Conservation (phyloP, 306 rosid genomes). For the Cicer pinnatifidum region DNA sequence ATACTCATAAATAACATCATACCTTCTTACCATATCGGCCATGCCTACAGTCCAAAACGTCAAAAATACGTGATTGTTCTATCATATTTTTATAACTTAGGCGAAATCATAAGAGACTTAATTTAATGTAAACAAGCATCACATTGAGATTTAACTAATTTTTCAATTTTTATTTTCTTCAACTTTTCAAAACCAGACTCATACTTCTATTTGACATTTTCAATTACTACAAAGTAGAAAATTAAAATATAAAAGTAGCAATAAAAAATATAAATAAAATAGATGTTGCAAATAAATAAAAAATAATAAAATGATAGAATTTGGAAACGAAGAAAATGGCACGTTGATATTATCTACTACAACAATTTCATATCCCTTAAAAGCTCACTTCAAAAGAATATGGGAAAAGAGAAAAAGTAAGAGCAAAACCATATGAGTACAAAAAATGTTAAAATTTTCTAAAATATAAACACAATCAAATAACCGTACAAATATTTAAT, state of each 20-base stretch:
- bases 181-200: not conserved
- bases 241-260: not conserved
- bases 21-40: conserved; percentile 12
- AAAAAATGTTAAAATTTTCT: not conserved
- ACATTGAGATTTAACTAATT: not conserved
- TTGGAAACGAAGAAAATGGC: conserved; percentile 5
- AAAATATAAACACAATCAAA: not conserved
- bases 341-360: not conserved
- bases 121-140: not conserved
- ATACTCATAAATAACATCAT: conserved; percentile 17
- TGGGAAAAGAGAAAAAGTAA: not conserved
- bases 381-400: not conserved
- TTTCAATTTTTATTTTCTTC: not conserved
- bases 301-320: not conserved
- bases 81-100: not conserved
- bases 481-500: not conserved
- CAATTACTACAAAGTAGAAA: not conserved
- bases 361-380: conserved; percentile 7
- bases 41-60: conserved; percentile 20
- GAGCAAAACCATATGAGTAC: not conserved
- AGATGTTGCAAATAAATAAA: not conserved
- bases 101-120: not conserved
- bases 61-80: not conserved
- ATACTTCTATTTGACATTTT: not conserved
- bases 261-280: not conserved